Evolutionary conservation across 1,284 basidiomycete species (phyloP), one percentile per base, ranked within the genome.

Genomic region (Exobasidium rhododendri): DNA sequence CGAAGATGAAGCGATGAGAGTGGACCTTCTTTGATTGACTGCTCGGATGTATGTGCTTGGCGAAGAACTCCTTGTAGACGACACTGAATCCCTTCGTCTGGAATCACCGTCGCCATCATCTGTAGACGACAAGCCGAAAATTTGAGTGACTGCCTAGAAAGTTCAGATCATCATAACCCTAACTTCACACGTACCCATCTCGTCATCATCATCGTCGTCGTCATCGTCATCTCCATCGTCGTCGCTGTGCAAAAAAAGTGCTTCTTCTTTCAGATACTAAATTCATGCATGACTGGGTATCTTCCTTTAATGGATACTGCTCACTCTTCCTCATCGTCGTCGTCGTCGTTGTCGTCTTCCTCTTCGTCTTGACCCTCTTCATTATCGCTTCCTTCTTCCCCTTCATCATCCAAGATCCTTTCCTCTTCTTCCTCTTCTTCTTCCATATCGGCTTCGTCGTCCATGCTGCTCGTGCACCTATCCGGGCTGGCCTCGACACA

Each of bases 241-340:
- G 17, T 63, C 64, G 35, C 35, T 40, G 35, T 40, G 17, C 35
- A 40, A 10, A n/a, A n/a, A n/a, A n/a, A n/a, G n/a, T n/a, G n/a
- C n/a, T n/a, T n/a, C n/a, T n/a, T n/a, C n/a, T n/a, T n/a, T n/a
- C n/a, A n/a, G n/a, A n/a, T n/a, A n/a, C n/a, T n/a, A n/a, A n/a
- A n/a, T n/a, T n/a, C n/a, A n/a, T n/a, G n/a, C n/a, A n/a, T n/a
- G n/a, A n/a, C 28, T 68, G 63, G 35, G 59, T 57, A 32, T 63
- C 65, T n/a, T 59, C 54, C 13, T 24, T 63, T 58, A 20, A 65
- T 60, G 20, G 61, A 63, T 29, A 67, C 60, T 44, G 62, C 35
- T 40, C 35, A 40, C 28, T 40, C 45, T 10, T 17, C 44, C 6
- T 30, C 24, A 32, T 58, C 64, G 7, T 66, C 64, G 5, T 63